phyloP scores from a whole-genome alignment of 2,329 filamentous ascomycete genomes.

The Aspergillus sojae region DNA sequence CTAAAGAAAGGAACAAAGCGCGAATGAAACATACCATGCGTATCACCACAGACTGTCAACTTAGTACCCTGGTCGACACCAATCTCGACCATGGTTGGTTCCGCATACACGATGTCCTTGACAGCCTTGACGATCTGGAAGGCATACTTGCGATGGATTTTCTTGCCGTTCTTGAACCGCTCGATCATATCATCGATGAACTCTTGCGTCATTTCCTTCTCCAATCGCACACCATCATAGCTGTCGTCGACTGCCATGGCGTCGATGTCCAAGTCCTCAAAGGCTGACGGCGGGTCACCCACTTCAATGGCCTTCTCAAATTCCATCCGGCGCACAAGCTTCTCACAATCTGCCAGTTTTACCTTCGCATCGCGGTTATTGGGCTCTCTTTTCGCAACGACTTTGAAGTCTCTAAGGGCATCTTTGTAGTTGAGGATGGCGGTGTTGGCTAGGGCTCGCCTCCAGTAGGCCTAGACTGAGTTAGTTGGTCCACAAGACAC shows the following conservation, averaged over 20 bases:
- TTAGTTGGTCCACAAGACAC: not conserved
- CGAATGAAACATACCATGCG: conserved; percentile 67
- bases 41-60: conserved; percentile 95
- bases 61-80: conserved; percentile 74
- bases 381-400: conserved; percentile 84
- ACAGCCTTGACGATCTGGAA: conserved; percentile 94
- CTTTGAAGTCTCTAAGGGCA: conserved; percentile 87
- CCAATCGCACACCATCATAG: conserved; percentile 81
- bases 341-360: conserved; percentile 90
- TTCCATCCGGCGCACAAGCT: conserved; percentile 86
- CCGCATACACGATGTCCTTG: conserved; percentile 85
- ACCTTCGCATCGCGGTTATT: conserved; percentile 87
- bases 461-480: conserved; percentile 77
- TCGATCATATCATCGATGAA: conserved; percentile 98
- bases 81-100: conserved; percentile 96
- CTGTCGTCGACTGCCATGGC: conserved; percentile 77
- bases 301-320: conserved; percentile 96
- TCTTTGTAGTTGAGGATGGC: conserved; percentile 88
- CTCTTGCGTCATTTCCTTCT: conserved; percentile 87
- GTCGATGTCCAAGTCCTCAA: conserved; percentile 86
- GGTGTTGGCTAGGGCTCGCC: conserved; percentile 86
- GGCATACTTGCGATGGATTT: conserved; percentile 92
- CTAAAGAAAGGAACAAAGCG: not conserved
- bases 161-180: conserved; percentile 94
- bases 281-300: conserved; percentile 86